Evolutionary conservation across 352 stramenopile species (phyloP).

Genomic region (Lagenidium sp.): DNA sequence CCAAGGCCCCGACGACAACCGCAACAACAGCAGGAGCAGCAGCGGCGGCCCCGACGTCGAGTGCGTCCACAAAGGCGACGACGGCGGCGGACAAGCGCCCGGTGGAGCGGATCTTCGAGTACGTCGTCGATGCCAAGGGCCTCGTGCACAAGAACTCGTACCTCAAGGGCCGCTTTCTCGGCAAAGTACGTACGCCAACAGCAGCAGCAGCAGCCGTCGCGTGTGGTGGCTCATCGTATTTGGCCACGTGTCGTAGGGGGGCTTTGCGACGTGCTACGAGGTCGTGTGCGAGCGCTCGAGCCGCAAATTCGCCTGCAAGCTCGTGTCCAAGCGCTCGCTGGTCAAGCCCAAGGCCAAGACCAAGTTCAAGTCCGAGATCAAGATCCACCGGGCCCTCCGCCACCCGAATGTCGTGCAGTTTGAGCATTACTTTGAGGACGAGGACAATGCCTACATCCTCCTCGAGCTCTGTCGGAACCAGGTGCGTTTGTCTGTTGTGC

Average conservation of each 20-base stretch:
- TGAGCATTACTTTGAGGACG: slow-evolving; percentile 98
- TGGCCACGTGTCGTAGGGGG: slow-evolving; percentile 51
- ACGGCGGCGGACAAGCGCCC: slow-evolving; percentile 3
- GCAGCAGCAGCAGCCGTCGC: not conserved
- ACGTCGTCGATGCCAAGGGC: slow-evolving; percentile 37
- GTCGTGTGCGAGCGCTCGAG: slow-evolving; percentile 90
- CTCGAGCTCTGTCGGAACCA: slow-evolving; percentile 96
- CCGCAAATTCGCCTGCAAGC: slow-evolving; percentile 95
- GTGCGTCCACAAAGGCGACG: not conserved
- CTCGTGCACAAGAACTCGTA: slow-evolving; percentile 71
- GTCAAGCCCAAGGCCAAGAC: slow-evolving; percentile 94
- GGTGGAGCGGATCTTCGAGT: slow-evolving; percentile 55
- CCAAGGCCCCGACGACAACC: no score
- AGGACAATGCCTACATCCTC: slow-evolving; percentile 96
- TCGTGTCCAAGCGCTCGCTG: slow-evolving; percentile 96
- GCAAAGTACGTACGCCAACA: slow-evolving; percentile 63
- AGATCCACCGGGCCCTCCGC: slow-evolving; percentile 96
- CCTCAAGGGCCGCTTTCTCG: slow-evolving; percentile 90
- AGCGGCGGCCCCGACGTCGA: not conserved
- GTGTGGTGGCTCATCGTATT: not conserved
- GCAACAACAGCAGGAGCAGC: not conserved
- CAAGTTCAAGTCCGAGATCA: slow-evolving; percentile 97
- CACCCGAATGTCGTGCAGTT: slow-evolving; percentile 95
- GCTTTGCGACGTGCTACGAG: slow-evolving; percentile 97
- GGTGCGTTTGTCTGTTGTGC: slow-evolving; percentile 15